Conservation (phyloP, 805 yeast species). For the Barnettozyma wickerhamii region DNA sequence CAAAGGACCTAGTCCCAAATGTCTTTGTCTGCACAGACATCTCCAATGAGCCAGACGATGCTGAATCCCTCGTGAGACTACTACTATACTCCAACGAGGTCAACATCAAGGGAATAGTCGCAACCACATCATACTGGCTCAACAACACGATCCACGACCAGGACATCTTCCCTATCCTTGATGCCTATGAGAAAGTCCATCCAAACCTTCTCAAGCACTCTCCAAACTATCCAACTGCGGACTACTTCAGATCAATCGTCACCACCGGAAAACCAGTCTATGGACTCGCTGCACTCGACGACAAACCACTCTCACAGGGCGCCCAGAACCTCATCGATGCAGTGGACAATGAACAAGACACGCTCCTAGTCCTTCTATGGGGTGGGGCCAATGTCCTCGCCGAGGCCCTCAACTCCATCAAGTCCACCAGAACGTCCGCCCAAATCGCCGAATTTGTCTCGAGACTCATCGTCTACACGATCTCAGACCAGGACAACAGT, state of each 20-base stretch:
- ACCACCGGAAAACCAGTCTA: conserved; percentile 24
- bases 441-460: conserved; percentile 15
- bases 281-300: conserved; percentile 22
- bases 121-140: conserved; percentile 32
- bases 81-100: conserved; percentile 30
- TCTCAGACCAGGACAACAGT: conserved; percentile 31
- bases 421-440: conserved; percentile 12
- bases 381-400: conserved; percentile 31
- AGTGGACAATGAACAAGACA: conserved; percentile 21
- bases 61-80: conserved; percentile 28
- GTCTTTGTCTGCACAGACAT: conserved; percentile 30
- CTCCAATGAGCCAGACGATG: conserved; percentile 30
- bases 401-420: conserved; percentile 26
- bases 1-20: conserved; percentile 27
- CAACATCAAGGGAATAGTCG: conserved; percentile 27
- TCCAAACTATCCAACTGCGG: conserved; percentile 24
- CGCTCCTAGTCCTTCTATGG: conserved; percentile 26
- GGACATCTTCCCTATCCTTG: conserved; percentile 29
- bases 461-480: conserved; percentile 25
- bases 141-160: conserved; percentile 28
- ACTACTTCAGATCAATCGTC: conserved; percentile 25
- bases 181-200: conserved; percentile 27
- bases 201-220: conserved; percentile 26
- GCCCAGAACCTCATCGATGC: conserved; percentile 24
- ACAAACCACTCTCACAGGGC: conserved; percentile 21